A percentile compares a stretch with the other conserved stretches of the same genome.
phyloP scores from a whole-genome alignment of 352 stramenopile genomes.

The Phytopythium sindhum region DNA sequence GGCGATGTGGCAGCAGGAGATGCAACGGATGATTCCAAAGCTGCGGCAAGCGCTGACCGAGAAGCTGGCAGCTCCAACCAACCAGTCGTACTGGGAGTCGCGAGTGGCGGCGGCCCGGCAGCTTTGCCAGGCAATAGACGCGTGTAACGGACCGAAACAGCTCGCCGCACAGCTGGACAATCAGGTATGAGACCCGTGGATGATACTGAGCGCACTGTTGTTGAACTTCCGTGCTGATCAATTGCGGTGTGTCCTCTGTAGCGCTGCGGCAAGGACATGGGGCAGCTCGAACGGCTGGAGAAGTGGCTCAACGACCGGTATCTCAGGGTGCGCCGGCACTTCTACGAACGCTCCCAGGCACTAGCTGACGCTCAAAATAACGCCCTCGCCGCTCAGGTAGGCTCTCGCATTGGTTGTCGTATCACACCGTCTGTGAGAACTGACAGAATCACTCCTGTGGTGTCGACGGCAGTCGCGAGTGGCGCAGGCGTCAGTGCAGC shows the following conservation, averaged over 20 bases:
- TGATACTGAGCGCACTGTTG: not conserved
- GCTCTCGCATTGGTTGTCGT: not conserved
- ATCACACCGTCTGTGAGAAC: not conserved
- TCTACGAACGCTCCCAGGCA: constrained; percentile 21
- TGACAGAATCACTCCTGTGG: not conserved
- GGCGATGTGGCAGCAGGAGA: constrained; percentile 31
- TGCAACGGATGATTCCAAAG: constrained; percentile 34
- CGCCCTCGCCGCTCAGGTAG: constrained; percentile 20
- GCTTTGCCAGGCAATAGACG: not conserved
- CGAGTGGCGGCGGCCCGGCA: not conserved
- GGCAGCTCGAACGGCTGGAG: constrained; percentile 28
- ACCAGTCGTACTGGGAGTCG: not conserved
- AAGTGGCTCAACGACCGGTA: constrained; percentile 33
- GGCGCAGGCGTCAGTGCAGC: constrained; percentile 14
- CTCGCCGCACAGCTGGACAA: not conserved
- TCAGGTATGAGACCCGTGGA: not conserved
- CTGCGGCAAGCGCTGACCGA: constrained; percentile 15
- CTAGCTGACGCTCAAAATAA: constrained; percentile 12
- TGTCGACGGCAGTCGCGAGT: not conserved
- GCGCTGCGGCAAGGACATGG: constrained; percentile 13
- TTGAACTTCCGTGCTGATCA: not conserved
- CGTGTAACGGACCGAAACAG: not conserved
- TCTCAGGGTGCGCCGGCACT: constrained; percentile 20
- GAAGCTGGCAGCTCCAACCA: not conserved
- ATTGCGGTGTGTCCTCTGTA: constrained; percentile 2